phyloP scores from a whole-genome alignment of 2,329 filamentous ascomycete genomes.

The Cadophora gregata region DNA sequence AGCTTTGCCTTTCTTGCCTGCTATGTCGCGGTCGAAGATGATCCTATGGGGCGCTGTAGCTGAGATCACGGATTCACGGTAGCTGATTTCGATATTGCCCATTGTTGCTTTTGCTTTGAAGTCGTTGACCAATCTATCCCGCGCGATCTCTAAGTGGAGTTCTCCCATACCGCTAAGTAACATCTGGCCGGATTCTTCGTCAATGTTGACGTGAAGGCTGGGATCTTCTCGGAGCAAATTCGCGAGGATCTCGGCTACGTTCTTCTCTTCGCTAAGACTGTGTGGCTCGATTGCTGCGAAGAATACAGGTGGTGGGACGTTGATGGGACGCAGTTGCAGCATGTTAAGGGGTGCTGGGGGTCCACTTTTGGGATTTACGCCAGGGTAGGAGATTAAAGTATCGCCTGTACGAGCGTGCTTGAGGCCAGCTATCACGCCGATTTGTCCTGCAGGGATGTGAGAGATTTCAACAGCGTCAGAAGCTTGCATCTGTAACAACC shows the following conservation, averaged over 20 bases:
- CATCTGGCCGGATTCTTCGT: conserved; percentile 92
- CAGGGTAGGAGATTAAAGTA: conserved; percentile 79
- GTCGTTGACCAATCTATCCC: conserved; percentile 85
- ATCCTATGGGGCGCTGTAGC: conserved; percentile 62
- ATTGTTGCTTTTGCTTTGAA: conserved; percentile 86
- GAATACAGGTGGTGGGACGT: conserved; percentile 91
- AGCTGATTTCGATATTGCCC: conserved; percentile 93
- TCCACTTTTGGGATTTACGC: conserved; percentile 62
- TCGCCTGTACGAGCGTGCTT: conserved; percentile 94
- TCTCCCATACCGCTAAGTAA: conserved; percentile 96
- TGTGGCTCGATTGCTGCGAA: conserved; percentile 92
- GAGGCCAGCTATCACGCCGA: conserved; percentile 89
- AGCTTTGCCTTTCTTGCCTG: conserved; percentile 79
- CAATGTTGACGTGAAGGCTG: conserved; percentile 81
- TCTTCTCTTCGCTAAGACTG: conserved; percentile 78
- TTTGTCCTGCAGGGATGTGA: conserved; percentile 83
- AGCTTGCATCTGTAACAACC: conserved; percentile 88
- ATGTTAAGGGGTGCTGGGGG: conserved; percentile 73
- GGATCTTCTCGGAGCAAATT: conserved; percentile 90
- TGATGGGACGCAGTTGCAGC: conserved; percentile 84
- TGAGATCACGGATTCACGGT: conserved; percentile 79
- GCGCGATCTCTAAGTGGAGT: conserved; percentile 90
- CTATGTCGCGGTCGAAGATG: conserved; percentile 79
- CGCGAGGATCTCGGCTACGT: conserved; percentile 75
- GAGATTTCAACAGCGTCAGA: conserved; percentile 85